These are phyloP conservation scores for Vigna hirtella DNA, from an alignment of 306 rosid genomes.

Conservation along the genomic window DNA sequence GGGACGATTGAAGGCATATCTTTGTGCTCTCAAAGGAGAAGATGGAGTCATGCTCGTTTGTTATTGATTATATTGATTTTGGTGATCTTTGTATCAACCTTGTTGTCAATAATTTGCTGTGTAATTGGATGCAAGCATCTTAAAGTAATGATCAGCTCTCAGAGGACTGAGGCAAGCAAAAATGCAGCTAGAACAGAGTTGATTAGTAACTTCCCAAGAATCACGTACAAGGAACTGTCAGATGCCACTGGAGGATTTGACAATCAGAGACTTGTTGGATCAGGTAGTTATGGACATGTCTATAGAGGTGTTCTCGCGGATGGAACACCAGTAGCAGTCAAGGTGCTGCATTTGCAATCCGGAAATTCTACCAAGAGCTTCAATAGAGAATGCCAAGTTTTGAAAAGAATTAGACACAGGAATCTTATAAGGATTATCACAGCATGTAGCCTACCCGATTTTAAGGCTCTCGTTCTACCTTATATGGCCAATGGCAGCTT, in stretches of 20 bases:
- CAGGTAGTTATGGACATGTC: conserved; percentile 72
- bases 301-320: conserved; percentile 66
- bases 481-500: conserved; percentile 82
- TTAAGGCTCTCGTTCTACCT: conserved; percentile 79
- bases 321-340: conserved; percentile 63
- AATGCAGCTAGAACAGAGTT: conserved; percentile 54
- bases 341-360: conserved; percentile 68
- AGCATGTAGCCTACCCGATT: conserved; percentile 78
- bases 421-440: conserved; percentile 77
- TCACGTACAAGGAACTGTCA: conserved; percentile 65
- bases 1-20: conserved; percentile 46
- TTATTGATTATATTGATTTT: conserved; percentile 49
- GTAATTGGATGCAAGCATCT: conserved; percentile 54
- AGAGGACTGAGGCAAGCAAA: conserved; percentile 26
- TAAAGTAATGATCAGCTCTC: conserved; percentile 46
- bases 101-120: conserved; percentile 57
- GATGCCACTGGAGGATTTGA: conserved; percentile 74
- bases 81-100: conserved; percentile 55
- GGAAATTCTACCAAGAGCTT: conserved; percentile 71
- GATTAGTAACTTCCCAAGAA: conserved; percentile 65
- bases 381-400: conserved; percentile 71
- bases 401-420: conserved; percentile 76
- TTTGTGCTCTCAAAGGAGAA: conserved; percentile 48
- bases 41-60: conserved; percentile 43
- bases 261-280: conserved; percentile 61